Evolutionary conservation across 371 early-diverging fungal species (phyloP).

Genomic region (Mucor saturninus): DNA sequence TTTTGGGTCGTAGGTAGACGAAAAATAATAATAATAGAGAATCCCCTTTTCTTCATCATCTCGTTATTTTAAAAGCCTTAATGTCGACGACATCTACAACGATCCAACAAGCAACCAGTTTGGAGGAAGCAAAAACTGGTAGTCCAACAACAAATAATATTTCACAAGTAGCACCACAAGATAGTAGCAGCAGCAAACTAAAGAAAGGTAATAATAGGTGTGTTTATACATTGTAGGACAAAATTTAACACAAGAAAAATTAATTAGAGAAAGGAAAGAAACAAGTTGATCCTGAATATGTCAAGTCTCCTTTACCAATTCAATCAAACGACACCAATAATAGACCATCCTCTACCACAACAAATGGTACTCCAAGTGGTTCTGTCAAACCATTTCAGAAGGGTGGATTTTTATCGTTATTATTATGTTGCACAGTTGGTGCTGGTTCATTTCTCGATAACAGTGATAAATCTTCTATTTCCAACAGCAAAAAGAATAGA

Average conservation of each 20-base stretch:
- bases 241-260: constrained; percentile 22
- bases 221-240: constrained; percentile 24
- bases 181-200: constrained; percentile 14
- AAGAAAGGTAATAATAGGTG: constrained; percentile 10
- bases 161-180: constrained; percentile 24
- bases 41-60: constrained; percentile 2
- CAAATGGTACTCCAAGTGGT: constrained; percentile 8
- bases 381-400: constrained; percentile 36
- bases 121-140: constrained; percentile 16
- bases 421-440: constrained; percentile 39
- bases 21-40: not conserved
- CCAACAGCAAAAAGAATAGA: constrained; percentile 22
- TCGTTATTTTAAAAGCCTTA: not conserved
- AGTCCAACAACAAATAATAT: constrained; percentile 11
- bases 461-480: constrained; percentile 35
- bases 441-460: constrained; percentile 40
- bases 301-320: constrained; percentile 31
- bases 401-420: constrained; percentile 36
- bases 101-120: constrained; percentile 9
- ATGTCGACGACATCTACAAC: constrained; percentile 29
- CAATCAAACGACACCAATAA: constrained; percentile 10
- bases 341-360: constrained; percentile 18
- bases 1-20: not conserved
- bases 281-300: constrained; percentile 36
- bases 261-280: constrained; percentile 29